A percentile compares a stretch with the other conserved stretches of the same genome.
These are phyloP conservation scores for Aureobasidium sp. DNA, from an alignment of 2,329 filamentous ascomycete genomes.

Conservation along the genomic window DNA sequence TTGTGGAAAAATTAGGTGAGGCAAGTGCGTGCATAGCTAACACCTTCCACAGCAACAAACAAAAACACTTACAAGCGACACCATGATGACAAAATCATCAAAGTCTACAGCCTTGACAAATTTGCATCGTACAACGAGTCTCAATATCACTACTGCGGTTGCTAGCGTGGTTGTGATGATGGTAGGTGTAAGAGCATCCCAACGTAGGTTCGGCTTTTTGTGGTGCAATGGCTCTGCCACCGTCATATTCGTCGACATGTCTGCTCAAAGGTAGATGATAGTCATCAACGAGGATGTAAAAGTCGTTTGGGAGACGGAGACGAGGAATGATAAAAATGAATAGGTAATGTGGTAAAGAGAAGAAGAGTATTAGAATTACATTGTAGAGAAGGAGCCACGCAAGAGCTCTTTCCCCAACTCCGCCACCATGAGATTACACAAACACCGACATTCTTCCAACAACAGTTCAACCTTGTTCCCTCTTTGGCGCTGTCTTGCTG, in stretches of 20 bases:
- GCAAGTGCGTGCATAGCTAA: neutral
- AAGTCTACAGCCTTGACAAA: constrained; percentile 28
- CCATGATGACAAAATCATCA: constrained; percentile 32
- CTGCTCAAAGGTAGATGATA: neutral
- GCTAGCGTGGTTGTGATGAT: constrained; percentile 27
- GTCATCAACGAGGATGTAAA: neutral
- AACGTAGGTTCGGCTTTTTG: neutral
- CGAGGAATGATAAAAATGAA: neutral
- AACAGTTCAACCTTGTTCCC: constrained; percentile 5
- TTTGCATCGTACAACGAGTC: constrained; percentile 30
- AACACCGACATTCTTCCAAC: neutral
- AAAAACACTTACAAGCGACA: constrained; percentile 24
- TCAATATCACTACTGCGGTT: constrained; percentile 25
- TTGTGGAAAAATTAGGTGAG: neutral
- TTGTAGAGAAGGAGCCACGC: neutral
- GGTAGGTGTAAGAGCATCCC: constrained; percentile 24
- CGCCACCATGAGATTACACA: neutral
- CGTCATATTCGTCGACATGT: neutral
- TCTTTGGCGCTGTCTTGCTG: neutral
- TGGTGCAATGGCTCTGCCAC: neutral
- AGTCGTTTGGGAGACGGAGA: neutral
- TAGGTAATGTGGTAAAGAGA: neutral
- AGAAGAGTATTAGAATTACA: neutral
- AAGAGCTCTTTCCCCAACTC: neutral
- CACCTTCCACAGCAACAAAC: constrained; percentile 18